Evolutionary conservation across 805 yeast genomes (phyloP).

Genomic region (Barnettozyma vustinii): DNA sequence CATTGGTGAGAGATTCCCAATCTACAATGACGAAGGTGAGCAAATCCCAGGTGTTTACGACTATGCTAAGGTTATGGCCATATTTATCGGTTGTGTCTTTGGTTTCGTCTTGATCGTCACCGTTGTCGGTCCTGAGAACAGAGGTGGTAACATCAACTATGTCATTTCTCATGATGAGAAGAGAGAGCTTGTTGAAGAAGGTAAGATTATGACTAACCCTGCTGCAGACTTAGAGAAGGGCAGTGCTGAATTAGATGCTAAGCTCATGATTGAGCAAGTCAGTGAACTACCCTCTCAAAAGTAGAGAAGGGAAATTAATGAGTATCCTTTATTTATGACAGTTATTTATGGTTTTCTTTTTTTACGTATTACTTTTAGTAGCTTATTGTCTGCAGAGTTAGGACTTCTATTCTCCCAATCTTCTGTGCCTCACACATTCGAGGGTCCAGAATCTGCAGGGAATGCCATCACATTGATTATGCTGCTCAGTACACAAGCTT

Average conservation of each 20-base stretch:
- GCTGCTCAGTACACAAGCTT: too few species aligned
- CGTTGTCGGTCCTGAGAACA: constrained; percentile 58
- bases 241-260: constrained; percentile 3
- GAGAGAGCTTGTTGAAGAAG: constrained; percentile 19
- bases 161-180: constrained; percentile 20
- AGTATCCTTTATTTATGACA: background rate
- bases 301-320: background rate
- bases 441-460: too few species aligned
- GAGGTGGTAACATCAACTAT: constrained; percentile 27
- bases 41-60: constrained; percentile 34
- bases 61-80: constrained; percentile 60
- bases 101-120: constrained; percentile 45
- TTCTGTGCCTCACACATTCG: too few species aligned
- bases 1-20: constrained; percentile 52
- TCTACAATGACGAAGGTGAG: constrained; percentile 26
- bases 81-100: constrained; percentile 60
- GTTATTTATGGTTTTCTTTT: background rate
- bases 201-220: constrained; percentile 21
- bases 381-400: too few species aligned
- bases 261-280: constrained; percentile 2
- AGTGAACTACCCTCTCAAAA: background rate
- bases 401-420: too few species aligned
- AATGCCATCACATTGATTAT: too few species aligned
- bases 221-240: constrained; percentile 12
- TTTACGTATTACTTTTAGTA: too few species aligned